Conservation (phyloP, 495 filamentous ascomycete species). For the Glonium stellatum region DNA sequence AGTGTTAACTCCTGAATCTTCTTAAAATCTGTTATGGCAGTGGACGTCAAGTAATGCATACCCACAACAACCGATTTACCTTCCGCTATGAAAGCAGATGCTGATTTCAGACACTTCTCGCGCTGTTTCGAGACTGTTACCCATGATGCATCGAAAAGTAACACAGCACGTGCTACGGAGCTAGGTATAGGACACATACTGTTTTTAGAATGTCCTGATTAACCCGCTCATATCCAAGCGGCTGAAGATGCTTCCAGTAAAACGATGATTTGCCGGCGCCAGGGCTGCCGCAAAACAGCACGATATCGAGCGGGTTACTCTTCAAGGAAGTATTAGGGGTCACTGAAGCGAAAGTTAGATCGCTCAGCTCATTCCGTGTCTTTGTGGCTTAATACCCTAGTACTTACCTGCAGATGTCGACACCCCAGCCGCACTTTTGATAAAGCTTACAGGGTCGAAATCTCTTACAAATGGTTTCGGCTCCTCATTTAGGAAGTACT, state of each 20-base stretch:
- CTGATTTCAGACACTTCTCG: conserved; percentile 78
- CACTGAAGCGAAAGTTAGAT: conserved; percentile 13
- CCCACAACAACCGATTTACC: conserved; percentile 68
- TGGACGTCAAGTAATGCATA: conserved; percentile 33
- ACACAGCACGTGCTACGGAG: conserved; percentile 15
- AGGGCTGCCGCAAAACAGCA: conserved; percentile 82
- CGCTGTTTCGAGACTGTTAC: conserved; percentile 43
- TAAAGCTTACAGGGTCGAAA: conserved; percentile 59
- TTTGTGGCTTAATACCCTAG: conserved; percentile 26
- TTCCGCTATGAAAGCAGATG: conserved; percentile 53
- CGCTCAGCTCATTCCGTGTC: neutral
- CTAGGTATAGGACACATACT: conserved; percentile 38
- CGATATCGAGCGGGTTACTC: conserved; percentile 60
- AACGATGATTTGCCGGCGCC: conserved; percentile 89
- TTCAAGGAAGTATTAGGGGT: conserved; percentile 47
- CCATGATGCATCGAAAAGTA: conserved; percentile 19
- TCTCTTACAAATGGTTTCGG: conserved; percentile 55
- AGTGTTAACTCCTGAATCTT: conserved; percentile 1
- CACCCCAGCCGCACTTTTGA: conserved; percentile 30
- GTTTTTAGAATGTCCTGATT: conserved; percentile 91
- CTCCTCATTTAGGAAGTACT: conserved; percentile 69
- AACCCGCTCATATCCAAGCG: conserved; percentile 72
- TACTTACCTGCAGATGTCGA: conserved; percentile 33
- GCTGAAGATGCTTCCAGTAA: conserved; percentile 70
- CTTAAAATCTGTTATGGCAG: neutral